phyloP scores from a whole-genome alignment of 164 flowering plant species.

The Stephania japonica region DNA sequence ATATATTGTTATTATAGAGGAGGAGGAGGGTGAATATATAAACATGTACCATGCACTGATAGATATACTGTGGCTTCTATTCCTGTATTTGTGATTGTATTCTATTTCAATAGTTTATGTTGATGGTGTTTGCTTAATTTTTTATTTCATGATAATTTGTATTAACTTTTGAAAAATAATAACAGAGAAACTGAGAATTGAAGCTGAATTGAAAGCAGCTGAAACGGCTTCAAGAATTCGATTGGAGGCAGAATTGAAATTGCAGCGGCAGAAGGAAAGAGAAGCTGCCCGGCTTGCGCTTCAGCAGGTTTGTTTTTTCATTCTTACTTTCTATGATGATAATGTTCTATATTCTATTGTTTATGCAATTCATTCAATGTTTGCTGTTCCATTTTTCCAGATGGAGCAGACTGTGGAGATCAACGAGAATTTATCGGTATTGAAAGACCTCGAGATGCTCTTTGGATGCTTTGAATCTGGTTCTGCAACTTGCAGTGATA shows the following conservation, averaged over 20 bases:
- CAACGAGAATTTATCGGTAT: constrained; percentile 31
- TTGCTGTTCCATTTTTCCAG: constrained; percentile 24
- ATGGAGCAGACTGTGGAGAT: constrained; percentile 65
- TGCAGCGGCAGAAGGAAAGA: constrained; percentile 53
- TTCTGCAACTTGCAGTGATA: constrained; percentile 8
- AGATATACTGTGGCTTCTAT: neutral
- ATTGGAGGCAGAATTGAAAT: constrained; percentile 42
- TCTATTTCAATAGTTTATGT: neutral
- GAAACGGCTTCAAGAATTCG: constrained; percentile 44
- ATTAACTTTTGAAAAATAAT: neutral
- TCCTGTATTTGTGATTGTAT: neutral
- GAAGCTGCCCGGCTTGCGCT: constrained; percentile 75
- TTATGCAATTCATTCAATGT: neutral
- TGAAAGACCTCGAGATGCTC: constrained; percentile 50
- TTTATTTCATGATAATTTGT: neutral
- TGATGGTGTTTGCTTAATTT: neutral
- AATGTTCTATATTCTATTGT: neutral
- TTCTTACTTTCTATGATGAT: neutral
- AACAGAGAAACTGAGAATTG: constrained; percentile 60
- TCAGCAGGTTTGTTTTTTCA: constrained; percentile 39
- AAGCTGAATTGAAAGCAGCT: constrained; percentile 63
- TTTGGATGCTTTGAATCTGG: constrained; percentile 18
- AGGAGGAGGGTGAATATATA: neutral
- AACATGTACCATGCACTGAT: neutral
- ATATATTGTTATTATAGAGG: neutral